Evolutionary conservation across 2,329 filamentous ascomycete genomes (phyloP).

Genomic region (Penicillium sp.): DNA sequence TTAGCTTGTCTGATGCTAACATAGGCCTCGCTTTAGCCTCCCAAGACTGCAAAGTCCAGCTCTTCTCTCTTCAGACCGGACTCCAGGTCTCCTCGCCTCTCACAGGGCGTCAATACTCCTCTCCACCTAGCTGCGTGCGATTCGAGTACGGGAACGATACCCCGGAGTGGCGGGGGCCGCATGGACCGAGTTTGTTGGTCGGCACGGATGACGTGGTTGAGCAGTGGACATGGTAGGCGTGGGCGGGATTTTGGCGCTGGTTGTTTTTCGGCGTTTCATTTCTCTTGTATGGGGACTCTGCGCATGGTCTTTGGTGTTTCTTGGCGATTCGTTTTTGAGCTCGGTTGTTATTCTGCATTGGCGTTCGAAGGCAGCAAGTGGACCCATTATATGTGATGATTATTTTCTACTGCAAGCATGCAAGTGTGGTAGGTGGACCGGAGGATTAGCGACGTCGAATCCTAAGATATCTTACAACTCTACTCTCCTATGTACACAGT

Average conservation of each 20-base stretch:
- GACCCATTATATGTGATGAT: background rate
- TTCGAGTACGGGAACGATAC: slow-evolving; percentile 27
- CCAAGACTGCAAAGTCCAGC: slow-evolving; percentile 27
- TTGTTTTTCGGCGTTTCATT: background rate
- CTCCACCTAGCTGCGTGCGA: slow-evolving; percentile 24
- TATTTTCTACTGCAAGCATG: background rate
- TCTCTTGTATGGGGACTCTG: background rate
- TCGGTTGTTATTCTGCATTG: background rate
- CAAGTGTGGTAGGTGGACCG: background rate
- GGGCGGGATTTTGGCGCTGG: too few species aligned
- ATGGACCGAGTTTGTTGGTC: slow-evolving; percentile 30
- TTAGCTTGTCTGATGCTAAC: background rate
- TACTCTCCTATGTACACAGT: background rate
- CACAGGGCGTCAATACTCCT: slow-evolving; percentile 19
- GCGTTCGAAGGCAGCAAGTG: background rate
- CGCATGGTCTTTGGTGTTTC: background rate
- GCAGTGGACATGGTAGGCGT: slow-evolving; percentile 32
- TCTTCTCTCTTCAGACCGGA: slow-evolving; percentile 34
- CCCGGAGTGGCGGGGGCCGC: slow-evolving; percentile 17
- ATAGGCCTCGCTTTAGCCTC: slow-evolving; percentile 20
- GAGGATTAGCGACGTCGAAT: background rate
- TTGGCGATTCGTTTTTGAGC: background rate
- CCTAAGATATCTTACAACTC: background rate
- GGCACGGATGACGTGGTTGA: slow-evolving; percentile 27
- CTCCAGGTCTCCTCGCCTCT: slow-evolving; percentile 25